Percentiles rank a stretch among this genome's conserved stretches.
phyloP scores from a whole-genome alignment of 2,329 filamentous ascomycete genomes.

The Diaporthe vaccinii region DNA sequence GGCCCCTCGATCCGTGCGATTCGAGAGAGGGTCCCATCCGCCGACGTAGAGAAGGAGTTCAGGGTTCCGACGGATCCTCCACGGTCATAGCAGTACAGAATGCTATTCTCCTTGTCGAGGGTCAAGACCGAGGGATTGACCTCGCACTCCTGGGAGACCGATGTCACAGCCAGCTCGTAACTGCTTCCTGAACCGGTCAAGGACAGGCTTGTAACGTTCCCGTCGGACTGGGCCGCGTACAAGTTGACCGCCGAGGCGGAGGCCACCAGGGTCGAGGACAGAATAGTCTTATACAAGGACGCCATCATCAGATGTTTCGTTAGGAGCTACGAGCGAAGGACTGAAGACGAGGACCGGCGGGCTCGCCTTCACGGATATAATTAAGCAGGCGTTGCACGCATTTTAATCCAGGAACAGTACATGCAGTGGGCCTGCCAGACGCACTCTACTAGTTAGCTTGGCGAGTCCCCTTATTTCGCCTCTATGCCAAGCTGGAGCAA shows the following conservation, averaged over 20 bases:
- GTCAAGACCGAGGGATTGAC: conserved; percentile 72
- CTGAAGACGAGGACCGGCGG: neutral
- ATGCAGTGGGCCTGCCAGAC: neutral
- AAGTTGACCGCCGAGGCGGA: conserved; percentile 42
- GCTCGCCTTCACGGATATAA: neutral
- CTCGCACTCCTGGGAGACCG: conserved; percentile 56
- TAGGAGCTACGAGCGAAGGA: neutral
- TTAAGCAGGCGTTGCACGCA: neutral
- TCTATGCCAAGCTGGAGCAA: conserved; percentile 16
- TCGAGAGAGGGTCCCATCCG: conserved; percentile 50
- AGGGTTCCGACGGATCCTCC: conserved; percentile 63
- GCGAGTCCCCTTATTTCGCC: conserved; percentile 17
- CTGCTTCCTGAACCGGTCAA: conserved; percentile 35
- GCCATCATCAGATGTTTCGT: neutral
- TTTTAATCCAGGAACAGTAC: neutral
- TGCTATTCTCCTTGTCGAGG: conserved; percentile 61
- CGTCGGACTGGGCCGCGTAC: conserved; percentile 42
- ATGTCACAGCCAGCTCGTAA: conserved; percentile 40
- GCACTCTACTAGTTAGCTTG: conserved; percentile 13
- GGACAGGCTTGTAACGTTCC: conserved; percentile 43
- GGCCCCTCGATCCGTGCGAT: conserved; percentile 41
- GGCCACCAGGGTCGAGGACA: conserved; percentile 24
- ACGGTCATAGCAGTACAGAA: conserved; percentile 74
- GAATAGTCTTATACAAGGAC: conserved; percentile 22
- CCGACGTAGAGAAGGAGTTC: conserved; percentile 53